These are phyloP conservation scores for Sordaria brevicollis DNA, from an alignment of 495 filamentous ascomycete genomes.

Conservation along the genomic window DNA sequence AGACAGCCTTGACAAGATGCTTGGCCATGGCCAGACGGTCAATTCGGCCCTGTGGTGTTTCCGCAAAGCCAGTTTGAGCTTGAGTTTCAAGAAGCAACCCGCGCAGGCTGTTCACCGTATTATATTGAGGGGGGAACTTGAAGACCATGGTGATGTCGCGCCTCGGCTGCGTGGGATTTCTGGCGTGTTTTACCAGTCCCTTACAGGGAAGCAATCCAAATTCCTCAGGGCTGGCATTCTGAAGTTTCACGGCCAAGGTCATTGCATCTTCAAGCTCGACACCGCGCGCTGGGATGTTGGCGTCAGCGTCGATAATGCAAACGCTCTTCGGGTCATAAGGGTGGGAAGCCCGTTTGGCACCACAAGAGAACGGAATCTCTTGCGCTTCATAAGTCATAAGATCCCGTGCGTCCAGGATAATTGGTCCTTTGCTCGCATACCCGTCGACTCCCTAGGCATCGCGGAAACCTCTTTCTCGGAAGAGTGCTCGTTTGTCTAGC, in stretches of 20 bases:
- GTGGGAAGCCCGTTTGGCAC: not conserved
- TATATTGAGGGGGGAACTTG: not conserved
- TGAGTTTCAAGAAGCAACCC: not conserved
- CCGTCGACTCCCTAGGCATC: not conserved
- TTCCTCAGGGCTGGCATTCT: not conserved
- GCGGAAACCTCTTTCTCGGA: not conserved
- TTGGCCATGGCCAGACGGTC: slow-evolving; percentile 27
- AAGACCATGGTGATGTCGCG: not conserved
- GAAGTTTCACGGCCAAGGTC: not conserved
- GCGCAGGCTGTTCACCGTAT: not conserved
- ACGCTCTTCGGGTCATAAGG: not conserved
- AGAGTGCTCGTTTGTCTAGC: not conserved
- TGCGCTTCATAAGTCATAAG: not conserved
- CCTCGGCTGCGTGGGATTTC: not conserved
- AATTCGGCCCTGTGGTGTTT: not conserved
- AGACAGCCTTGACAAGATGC: slow-evolving; percentile 33
- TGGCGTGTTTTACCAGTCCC: not conserved
- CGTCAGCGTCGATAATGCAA: not conserved
- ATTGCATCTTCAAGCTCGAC: not conserved
- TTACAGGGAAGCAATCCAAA: not conserved
- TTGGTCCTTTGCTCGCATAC: not conserved
- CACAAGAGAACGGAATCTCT: not conserved
- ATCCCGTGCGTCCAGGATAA: not conserved
- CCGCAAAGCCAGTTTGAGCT: not conserved
- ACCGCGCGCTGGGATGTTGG: not conserved